Percentiles rank a stretch among this genome's conserved stretches.
Evolutionary conservation across 805 yeast genomes (phyloP).

Genomic region (Metschnikowia shivogae): DNA sequence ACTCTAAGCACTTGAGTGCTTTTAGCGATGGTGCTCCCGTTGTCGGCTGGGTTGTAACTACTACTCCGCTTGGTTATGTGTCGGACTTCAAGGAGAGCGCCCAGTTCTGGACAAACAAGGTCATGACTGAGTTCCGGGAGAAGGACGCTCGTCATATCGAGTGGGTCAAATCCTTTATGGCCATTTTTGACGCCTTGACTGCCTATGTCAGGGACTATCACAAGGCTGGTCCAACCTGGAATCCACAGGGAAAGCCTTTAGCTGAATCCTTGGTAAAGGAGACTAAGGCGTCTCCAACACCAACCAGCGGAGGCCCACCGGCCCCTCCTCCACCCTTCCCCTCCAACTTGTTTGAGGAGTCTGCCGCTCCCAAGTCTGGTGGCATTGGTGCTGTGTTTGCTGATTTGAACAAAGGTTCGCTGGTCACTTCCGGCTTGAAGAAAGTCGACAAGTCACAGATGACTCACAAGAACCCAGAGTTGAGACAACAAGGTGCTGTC

Average conservation of each 20-base stretch:
- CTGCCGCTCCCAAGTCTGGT: constrained; percentile 15
- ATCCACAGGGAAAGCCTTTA: constrained; percentile 53
- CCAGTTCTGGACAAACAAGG: constrained; percentile 90
- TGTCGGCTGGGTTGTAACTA: constrained; percentile 82
- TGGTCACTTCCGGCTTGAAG: constrained; percentile 77
- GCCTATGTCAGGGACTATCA: constrained; percentile 73
- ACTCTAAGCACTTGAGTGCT: constrained; percentile 70
- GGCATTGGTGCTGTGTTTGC: constrained; percentile 89
- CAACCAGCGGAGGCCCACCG: constrained; percentile 48
- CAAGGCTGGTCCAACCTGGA: constrained; percentile 83
- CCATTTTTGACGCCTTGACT: constrained; percentile 65
- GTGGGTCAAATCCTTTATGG: constrained; percentile 72
- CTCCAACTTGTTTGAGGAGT: constrained; percentile 55
- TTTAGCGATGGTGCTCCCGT: constrained; percentile 87
- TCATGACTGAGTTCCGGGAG: constrained; percentile 79
- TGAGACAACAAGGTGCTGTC: constrained; percentile 54
- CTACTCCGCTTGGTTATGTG: constrained; percentile 70
- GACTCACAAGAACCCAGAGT: constrained; percentile 87
- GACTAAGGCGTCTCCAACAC: constrained; percentile 35
- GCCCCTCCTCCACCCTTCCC: constrained; percentile 92
- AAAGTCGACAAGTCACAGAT: constrained; percentile 91
- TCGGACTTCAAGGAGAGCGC: constrained; percentile 87
- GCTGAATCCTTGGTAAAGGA: constrained; percentile 41
- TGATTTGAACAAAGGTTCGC: constrained; percentile 82
- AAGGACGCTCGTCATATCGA: constrained; percentile 62